Base-by-base conservation (phyloP, 805 yeast genomes). In the Zygosaccharomyces lentus region DNA sequence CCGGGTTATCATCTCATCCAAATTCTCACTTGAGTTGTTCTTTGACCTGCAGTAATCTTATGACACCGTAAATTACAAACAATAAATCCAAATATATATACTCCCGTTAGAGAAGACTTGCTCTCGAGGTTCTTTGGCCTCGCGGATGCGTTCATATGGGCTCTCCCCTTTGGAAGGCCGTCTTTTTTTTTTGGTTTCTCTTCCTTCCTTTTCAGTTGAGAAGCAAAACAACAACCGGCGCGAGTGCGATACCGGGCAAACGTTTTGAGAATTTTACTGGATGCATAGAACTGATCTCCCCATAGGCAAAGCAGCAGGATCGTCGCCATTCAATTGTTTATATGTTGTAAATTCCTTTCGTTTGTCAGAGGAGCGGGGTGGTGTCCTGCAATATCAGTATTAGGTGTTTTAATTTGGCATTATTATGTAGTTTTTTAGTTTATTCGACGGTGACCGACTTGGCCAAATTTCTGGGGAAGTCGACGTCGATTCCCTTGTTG, bases 401-500 rank as follows among this genome's bases (percentile, higher is more conserved):
- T 29, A 29, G n/a, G n/a, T 9, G 21, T 37, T 13, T 37, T 37
- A 26, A 3, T 16, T 13, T 26, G 29, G 19, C 13, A 21, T 13
- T 12, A 4, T 12, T 37, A 27, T 38, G 27, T 38, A 38, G 29
- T 12, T 15, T 37, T 12, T 15, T 37, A 38, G 24, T 23, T 65
- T 74, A 90, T 73, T 89, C 98, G 52, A 93, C 99, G 39, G 99
- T 93, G 47, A 93, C 99, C 42, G 96, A 84, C 75, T 93, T 93
- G 53, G 99, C 99, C 71, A 93, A 78, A 74, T 93, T 93, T 72
- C 99, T 82, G 55, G 99, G 99, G 82, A 91, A 91, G 69, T 93
- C 99, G 47, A 95, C 99, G 64, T 93, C 96, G 57, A 87, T 84
- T 34, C 97, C 98, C 65, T 91, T 86, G 70, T 83, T 81, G 45